Conservation (phyloP, 768 basidiomycete genomes). For the Leccinum rimulosum region DNA sequence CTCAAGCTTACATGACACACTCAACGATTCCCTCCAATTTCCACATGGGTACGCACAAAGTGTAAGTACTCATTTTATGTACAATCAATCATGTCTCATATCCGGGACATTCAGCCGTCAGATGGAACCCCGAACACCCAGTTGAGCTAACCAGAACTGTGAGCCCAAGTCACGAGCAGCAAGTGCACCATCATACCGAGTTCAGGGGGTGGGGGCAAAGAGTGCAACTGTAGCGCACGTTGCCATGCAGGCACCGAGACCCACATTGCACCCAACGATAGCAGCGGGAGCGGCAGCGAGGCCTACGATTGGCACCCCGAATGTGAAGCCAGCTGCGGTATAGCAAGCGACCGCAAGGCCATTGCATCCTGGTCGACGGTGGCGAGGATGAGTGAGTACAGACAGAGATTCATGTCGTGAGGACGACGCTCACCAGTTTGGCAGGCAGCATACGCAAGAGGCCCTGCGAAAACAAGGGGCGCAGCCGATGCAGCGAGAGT, state of each 20-base stretch:
- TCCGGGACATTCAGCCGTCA: background rate
- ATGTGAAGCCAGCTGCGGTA: slow-evolving; percentile 21
- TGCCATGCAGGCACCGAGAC: slow-evolving; percentile 11
- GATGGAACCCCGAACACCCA: background rate
- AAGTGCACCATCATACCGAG: background rate
- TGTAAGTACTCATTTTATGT: background rate
- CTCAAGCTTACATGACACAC: too few relatives aligned
- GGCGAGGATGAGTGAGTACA: background rate
- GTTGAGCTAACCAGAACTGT: background rate
- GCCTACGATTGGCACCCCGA: slow-evolving; percentile 14
- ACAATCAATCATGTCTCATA: background rate
- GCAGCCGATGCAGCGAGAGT: slow-evolving; percentile 14
- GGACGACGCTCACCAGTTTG: slow-evolving; percentile 18
- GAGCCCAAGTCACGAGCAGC: background rate
- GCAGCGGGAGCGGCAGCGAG: slow-evolving; percentile 18
- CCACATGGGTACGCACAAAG: background rate
- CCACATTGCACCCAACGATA: slow-evolving; percentile 22
- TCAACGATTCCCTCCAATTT: background rate
- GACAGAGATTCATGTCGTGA: background rate
- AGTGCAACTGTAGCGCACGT: slow-evolving; percentile 13
- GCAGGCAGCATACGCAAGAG: slow-evolving; percentile 23
- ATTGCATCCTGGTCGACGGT: slow-evolving; percentile 24
- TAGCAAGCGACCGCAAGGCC: slow-evolving; percentile 21
- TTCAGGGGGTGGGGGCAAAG: slow-evolving; percentile 22
- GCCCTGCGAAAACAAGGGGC: slow-evolving; percentile 16